Base-by-base conservation (phyloP, 1,284 basidiomycete genomes). In the Ustilago cynodontis region DNA sequence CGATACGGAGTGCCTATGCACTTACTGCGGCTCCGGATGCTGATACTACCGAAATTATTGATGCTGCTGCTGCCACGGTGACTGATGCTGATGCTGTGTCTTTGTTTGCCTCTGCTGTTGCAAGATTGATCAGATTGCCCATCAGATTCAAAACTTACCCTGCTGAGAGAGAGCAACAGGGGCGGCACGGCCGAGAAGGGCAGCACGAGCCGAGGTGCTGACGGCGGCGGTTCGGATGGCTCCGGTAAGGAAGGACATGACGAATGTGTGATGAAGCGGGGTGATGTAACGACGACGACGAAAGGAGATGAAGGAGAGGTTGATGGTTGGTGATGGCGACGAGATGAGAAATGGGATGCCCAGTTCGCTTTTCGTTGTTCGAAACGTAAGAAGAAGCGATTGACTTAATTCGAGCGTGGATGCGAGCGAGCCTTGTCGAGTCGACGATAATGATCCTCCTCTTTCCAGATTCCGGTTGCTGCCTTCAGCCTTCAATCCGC, bases 241-340 rank as follows among this genome's bases (percentile, higher is more conserved):
- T 62, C 81, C 79, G 39, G 81, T 81, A 39, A 82, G 70, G 77
- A 81, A 81, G 35, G 79, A 81, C 79, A 81, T 81, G 67, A 33
- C 49, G 56, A 51, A 45, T 55, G 26, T 22, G 41, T 55, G 60
- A 63, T n/a, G 53, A 24, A 29, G 45, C 31, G 49, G n/a, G n/a
- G 52, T 59, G 60, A 49, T 31, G 45, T n/a, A 52, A 33, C 20
- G 20, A 39, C 49, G 20, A 54, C 18, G 50, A 22, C 43, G 33
- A 29, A 14, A 20, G 28, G 13, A 4, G 35, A 24, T 33, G 31
- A 33, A 33, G 31, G 28, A 28, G 26, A 41, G 47, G 26, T 20
- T 7, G 18, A 28, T 6, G 31, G 50, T 29, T 11, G 58, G 33
- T 50, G 64, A 47, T 65, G 57, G 43, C 45, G 51, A 54, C 53